Evolutionary conservation across 495 filamentous ascomycete genomes (phyloP), one percentile per base, ranked within the genome.

Genomic region (Podospora sp.): DNA sequence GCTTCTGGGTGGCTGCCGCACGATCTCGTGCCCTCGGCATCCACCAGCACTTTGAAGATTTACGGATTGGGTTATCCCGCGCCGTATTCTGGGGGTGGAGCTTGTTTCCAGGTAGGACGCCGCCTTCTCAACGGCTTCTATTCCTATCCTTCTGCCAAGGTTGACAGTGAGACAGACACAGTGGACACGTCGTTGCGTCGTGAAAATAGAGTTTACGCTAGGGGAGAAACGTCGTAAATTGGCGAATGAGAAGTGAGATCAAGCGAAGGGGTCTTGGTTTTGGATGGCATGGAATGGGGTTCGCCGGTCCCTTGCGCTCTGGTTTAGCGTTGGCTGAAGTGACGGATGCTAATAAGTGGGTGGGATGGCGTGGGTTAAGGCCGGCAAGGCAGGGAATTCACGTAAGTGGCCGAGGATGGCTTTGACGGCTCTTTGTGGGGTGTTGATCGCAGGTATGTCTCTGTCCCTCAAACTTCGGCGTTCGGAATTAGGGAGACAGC

Each of bases 191-290:
- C 36, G 20, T 33, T 16, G 16, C 21, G 49, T 22, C 63, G 57
- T 66, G 65, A 6, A 57, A 65, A 65, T 67, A 70, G 62, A 62
- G 68, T 70, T 70, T 62, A 27, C 68, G 65, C 68, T 70, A 70
- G 46, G 18, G 35, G 55, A 20, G 22, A 40, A 6, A 51, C 25
- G n/a, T 55, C 55, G 61, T 56, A 68, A 29, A 33, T 11, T 9
- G n/a, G 27, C 62, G 61, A 61, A 53, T 68, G n/a, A 27, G 33
- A 25, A 16, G 56, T 7, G 9, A 35, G 57, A 5, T 36, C 6
- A 18, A 21, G 7, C 57, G 29, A 33, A 14, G 26, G 20, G 57
- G 52, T 20, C 14, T 26, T 26, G 52, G 21, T 11, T 26, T 55
- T n/a, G 2, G 25, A 6, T n/a, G 8, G 14, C 7, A 4, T 55